phyloP scores from a whole-genome alignment of 2,329 filamentous ascomycete species.

The Byssochlamys sp. region DNA sequence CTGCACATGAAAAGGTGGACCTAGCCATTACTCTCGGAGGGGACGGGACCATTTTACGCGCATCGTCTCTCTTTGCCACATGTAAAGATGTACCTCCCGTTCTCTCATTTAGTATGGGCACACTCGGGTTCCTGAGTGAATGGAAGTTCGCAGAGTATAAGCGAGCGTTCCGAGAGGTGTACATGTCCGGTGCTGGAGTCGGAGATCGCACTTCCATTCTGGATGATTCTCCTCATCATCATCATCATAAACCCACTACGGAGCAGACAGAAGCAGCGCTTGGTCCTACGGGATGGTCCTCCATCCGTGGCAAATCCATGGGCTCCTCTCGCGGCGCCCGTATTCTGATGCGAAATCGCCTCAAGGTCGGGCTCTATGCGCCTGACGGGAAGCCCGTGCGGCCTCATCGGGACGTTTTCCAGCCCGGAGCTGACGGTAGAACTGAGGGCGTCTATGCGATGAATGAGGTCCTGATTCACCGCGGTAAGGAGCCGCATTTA shows the following conservation, averaged over 20 bases:
- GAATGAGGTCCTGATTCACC: slow-evolving; percentile 90
- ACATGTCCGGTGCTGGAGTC: slow-evolving; percentile 62
- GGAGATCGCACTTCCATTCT: slow-evolving; percentile 37
- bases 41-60: slow-evolving; percentile 81
- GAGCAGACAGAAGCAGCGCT: slow-evolving; percentile 17
- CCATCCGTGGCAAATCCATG: slow-evolving; percentile 70
- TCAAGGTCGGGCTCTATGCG: slow-evolving; percentile 78
- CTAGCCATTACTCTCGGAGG: slow-evolving; percentile 83
- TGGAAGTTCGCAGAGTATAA: slow-evolving; percentile 95
- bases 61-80: slow-evolving; percentile 76
- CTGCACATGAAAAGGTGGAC: slow-evolving; percentile 71
- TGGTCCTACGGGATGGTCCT: slow-evolving; percentile 55
- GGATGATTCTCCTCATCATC: slow-evolving; percentile 36
- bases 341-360: slow-evolving; percentile 73
- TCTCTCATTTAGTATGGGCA: slow-evolving; percentile 92
- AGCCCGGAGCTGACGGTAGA: slow-evolving; percentile 17
- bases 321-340: slow-evolving; percentile 64
- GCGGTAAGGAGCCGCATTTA: slow-evolving; percentile 79
- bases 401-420: slow-evolving; percentile 42
- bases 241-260: slow-evolving; percentile 21
- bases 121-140: slow-evolving; percentile 85
- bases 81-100: slow-evolving; percentile 76
- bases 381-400: slow-evolving; percentile 44
- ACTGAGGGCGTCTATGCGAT: slow-evolving; percentile 57
- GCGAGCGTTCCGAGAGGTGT: slow-evolving; percentile 81